phyloP scores from a whole-genome alignment of 2,329 filamentous ascomycete species.

The Trichoderma oligosporum region DNA sequence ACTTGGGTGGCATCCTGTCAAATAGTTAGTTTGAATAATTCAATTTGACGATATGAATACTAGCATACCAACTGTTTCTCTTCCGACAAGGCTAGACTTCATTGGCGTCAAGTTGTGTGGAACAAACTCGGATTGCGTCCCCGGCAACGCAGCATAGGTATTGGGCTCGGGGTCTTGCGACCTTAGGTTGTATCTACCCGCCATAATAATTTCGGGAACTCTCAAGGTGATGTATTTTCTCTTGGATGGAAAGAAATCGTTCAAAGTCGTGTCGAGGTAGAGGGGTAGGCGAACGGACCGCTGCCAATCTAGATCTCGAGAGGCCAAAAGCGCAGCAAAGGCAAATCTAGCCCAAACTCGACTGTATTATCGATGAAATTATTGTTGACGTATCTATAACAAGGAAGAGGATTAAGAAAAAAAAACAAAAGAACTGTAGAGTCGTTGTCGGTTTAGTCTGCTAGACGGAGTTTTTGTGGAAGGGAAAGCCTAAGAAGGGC shows the following conservation, averaged over 20 bases:
- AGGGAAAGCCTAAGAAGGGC: background rate
- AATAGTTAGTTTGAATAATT: conserved; percentile 19
- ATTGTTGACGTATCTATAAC: background rate
- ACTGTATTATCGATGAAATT: background rate
- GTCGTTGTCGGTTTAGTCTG: background rate
- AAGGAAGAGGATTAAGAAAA: background rate
- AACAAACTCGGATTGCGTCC: conserved; percentile 31
- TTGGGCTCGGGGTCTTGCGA: conserved; percentile 29
- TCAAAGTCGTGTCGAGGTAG: background rate
- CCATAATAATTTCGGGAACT: conserved; percentile 26
- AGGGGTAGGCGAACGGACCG: conserved; percentile 3
- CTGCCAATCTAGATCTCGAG: background rate
- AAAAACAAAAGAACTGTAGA: background rate
- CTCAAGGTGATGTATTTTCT: too few species aligned
- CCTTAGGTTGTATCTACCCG: conserved; percentile 28
- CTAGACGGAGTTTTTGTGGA: background rate
- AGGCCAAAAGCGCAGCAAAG: background rate
- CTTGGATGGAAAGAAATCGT: too few species aligned
- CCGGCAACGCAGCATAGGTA: conserved; percentile 34
- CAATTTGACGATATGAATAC: background rate
- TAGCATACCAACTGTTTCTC: conserved; percentile 30
- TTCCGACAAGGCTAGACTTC: conserved; percentile 30
- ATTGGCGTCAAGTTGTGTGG: conserved; percentile 32
- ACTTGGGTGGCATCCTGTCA: conserved; percentile 37
- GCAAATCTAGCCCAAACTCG: background rate